phyloP scores from a whole-genome alignment of 1,139 yeast species.

The Diutina pseudorugosa region DNA sequence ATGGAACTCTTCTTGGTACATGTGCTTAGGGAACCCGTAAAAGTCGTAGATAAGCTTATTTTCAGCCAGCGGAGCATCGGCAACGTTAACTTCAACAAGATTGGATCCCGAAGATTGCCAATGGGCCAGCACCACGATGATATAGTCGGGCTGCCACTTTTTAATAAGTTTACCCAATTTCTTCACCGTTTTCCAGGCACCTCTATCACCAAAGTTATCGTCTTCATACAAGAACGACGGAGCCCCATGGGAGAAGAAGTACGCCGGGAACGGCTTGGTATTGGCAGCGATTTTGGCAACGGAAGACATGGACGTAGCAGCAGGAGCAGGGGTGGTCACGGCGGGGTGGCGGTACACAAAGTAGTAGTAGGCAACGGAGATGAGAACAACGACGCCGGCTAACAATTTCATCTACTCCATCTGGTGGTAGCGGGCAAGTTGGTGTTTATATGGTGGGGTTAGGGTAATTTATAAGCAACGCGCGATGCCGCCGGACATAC shows the following conservation, averaged over 20 bases:
- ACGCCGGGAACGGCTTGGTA: slow-evolving; percentile 35
- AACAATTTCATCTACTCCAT: not conserved
- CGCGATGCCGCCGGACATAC: not conserved
- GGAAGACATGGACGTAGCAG: not conserved
- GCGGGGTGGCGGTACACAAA: not conserved
- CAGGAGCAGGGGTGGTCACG: not conserved
- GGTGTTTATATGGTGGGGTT: not conserved
- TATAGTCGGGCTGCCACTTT: slow-evolving; percentile 46
- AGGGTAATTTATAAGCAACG: not conserved
- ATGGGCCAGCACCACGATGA: slow-evolving; percentile 62
- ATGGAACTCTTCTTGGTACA: slow-evolving; percentile 54
- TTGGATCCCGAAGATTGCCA: slow-evolving; percentile 45
- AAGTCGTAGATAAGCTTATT: slow-evolving; percentile 55
- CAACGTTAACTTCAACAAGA: slow-evolving; percentile 38
- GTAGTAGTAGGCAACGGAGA: not conserved
- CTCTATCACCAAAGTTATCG: slow-evolving; percentile 33
- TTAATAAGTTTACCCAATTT: slow-evolving; percentile 40
- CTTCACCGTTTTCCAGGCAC: slow-evolving; percentile 45
- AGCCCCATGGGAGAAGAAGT: slow-evolving; percentile 68
- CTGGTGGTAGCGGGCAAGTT: not conserved
- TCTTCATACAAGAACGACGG: slow-evolving; percentile 53
- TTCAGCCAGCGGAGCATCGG: slow-evolving; percentile 10
- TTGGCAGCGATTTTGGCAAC: slow-evolving; percentile 2
- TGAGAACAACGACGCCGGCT: not conserved
- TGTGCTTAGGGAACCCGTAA: slow-evolving; percentile 52